Conservation (phyloP, 305 asterid genomes). For the Andrographis paniculata region DNA sequence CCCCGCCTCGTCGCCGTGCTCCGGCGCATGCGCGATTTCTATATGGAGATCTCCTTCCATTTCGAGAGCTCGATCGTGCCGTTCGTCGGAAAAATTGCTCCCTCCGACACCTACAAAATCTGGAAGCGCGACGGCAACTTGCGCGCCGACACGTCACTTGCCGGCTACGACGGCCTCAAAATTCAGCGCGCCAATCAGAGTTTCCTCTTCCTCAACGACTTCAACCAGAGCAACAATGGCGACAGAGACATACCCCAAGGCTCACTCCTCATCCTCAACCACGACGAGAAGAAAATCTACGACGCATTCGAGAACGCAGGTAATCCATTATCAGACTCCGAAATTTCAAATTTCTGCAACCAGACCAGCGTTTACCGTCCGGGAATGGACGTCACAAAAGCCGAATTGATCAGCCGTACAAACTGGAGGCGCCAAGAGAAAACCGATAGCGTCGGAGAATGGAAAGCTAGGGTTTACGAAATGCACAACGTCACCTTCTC, state of each 20-base stretch:
- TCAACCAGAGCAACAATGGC: slow-evolving; percentile 21
- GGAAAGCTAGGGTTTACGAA: slow-evolving; percentile 89
- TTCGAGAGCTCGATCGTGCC: slow-evolving; percentile 91
- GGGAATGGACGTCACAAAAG: slow-evolving; percentile 88
- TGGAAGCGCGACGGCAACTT: slow-evolving; percentile 92
- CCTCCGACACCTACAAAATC: slow-evolving; percentile 83
- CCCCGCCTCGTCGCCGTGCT: slow-evolving; percentile 75
- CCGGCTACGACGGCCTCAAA: slow-evolving; percentile 87
- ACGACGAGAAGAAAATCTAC: slow-evolving; percentile 67
- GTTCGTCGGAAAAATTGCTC: slow-evolving; percentile 80
- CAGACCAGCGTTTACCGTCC: slow-evolving; percentile 87
- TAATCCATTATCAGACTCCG: slow-evolving; percentile 53
- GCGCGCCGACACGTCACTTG: slow-evolving; percentile 78
- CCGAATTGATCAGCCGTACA: slow-evolving; percentile 63
- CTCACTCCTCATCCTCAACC: slow-evolving; percentile 70
- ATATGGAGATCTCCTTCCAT: slow-evolving; percentile 88
- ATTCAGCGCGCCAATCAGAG: slow-evolving; percentile 88
- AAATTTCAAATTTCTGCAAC: slow-evolving; percentile 51
- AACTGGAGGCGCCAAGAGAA: slow-evolving; percentile 90
- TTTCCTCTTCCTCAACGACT: slow-evolving; percentile 72
- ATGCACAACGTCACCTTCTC: slow-evolving; percentile 69
- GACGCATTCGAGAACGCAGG: slow-evolving; percentile 88
- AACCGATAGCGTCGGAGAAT: slow-evolving; percentile 58
- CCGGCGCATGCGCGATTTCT: slow-evolving; percentile 83
- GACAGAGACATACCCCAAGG: slow-evolving; percentile 52